Evolutionary conservation across 805 yeast species (phyloP).

Genomic region (Wickerhamomyces silvicola): DNA sequence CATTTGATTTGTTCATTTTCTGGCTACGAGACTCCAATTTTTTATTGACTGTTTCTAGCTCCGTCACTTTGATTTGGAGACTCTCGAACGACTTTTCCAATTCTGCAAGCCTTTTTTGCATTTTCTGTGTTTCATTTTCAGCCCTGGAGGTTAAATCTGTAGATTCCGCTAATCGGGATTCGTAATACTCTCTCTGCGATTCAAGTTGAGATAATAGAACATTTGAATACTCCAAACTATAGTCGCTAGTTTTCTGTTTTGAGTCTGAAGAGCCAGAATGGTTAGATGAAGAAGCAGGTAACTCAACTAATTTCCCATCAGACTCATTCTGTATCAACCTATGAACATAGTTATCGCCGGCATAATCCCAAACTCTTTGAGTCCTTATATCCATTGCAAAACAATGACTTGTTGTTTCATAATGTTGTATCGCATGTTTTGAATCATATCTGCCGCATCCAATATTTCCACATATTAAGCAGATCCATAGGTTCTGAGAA

Average conservation of each 20-base stretch:
- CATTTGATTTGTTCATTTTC: constrained; percentile 9
- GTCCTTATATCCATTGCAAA: constrained; percentile 84
- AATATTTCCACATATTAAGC: constrained; percentile 84
- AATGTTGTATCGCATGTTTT: constrained; percentile 84
- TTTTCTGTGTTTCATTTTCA: constrained; percentile 11
- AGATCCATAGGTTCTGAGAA: constrained; percentile 71
- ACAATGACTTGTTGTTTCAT: constrained; percentile 70
- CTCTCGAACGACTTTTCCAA: constrained; percentile 1
- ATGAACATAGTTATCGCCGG: constrained; percentile 87
- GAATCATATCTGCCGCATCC: constrained; percentile 87
- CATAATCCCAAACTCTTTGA: constrained; percentile 92
- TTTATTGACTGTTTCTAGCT: too few species aligned
- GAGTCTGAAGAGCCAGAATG: constrained; percentile 2
- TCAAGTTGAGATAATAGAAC: constrained; percentile 74
- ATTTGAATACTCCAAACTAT: constrained; percentile 76
- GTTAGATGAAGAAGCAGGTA: constrained; percentile 22
- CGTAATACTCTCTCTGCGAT: constrained; percentile 80
- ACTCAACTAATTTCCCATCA: constrained; percentile 86
- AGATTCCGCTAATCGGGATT: constrained; percentile 37
- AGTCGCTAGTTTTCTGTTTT: constrained; percentile 43
- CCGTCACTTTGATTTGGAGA: constrained; percentile 2
- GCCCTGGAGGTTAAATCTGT: constrained; percentile 18
- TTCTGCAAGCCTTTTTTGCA: constrained; percentile 10
- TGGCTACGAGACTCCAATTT: too few species aligned
- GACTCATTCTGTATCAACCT: constrained; percentile 75